Conservation (phyloP, 2,329 filamentous ascomycete species). For the Monosporascus cannonballus region DNA sequence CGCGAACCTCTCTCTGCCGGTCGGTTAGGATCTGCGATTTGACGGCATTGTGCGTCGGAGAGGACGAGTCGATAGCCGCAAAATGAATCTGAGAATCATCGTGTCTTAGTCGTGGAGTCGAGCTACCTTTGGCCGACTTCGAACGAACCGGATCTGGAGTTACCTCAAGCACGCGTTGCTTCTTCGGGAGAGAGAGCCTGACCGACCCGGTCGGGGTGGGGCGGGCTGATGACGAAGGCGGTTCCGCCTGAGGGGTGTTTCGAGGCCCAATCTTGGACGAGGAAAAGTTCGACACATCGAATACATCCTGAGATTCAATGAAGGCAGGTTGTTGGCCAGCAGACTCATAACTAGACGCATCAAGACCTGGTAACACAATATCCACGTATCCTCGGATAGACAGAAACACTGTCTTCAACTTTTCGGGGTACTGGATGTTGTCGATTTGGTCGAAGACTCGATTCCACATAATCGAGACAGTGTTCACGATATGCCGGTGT, state of each 20-base stretch:
- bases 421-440: constrained; percentile 56
- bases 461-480: constrained; percentile 59
- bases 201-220: constrained; percentile 27
- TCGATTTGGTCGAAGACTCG: constrained; percentile 56
- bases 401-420: constrained; percentile 56
- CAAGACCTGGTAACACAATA: constrained; percentile 38
- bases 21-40: constrained; percentile 75
- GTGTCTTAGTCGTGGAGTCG: constrained; percentile 58
- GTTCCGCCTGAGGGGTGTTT: constrained; percentile 9
- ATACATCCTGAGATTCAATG: constrained; percentile 44
- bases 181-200: constrained; percentile 26
- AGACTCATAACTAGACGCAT: constrained; percentile 31
- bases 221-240: constrained; percentile 18
- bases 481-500: constrained; percentile 48
- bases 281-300: constrained; percentile 21
- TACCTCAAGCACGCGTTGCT: constrained; percentile 12
- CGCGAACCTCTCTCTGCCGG: constrained; percentile 69
- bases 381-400: constrained; percentile 51
- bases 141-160: constrained; percentile 19
- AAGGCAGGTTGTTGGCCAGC: constrained; percentile 36
- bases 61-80: constrained; percentile 58
- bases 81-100: constrained; percentile 81
- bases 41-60: constrained; percentile 36
- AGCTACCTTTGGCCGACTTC: constrained; percentile 28
- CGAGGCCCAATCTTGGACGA: constrained; percentile 15